Percentiles rank a stretch among this genome's conserved stretches.
Evolutionary conservation across 2,329 filamentous ascomycete species (phyloP).

Genomic region (Metarhizium anisopliae): DNA sequence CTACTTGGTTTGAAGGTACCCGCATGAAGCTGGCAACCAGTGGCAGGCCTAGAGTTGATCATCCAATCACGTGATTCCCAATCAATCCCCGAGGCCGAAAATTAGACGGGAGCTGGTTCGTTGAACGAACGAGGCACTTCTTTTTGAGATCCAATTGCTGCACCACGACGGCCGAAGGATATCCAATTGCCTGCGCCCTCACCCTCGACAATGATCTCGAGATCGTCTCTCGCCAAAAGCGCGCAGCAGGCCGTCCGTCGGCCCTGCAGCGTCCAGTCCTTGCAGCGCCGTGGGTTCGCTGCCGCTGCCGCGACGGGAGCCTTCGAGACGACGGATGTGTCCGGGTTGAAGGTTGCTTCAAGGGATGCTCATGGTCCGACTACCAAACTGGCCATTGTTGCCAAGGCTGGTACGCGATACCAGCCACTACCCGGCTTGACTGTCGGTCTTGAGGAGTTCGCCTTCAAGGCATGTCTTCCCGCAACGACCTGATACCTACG

Average conservation of each 20-base stretch:
- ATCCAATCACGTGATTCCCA: conserved; percentile 26
- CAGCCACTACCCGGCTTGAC: conserved; percentile 84
- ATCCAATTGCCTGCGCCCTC: conserved; percentile 48
- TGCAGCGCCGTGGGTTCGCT: conserved; percentile 46
- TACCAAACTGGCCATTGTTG: conserved; percentile 81
- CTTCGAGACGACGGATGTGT: conserved; percentile 79
- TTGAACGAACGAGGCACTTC: conserved; percentile 28
- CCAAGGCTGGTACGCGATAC: conserved; percentile 91
- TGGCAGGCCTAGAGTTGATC: not conserved
- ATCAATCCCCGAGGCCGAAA: conserved; percentile 27
- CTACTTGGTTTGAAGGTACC: not conserved
- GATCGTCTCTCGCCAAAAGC: conserved; percentile 50
- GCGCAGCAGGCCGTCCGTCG: conserved; percentile 49
- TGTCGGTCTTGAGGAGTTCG: conserved; percentile 86
- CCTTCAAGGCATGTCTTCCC: conserved; percentile 68
- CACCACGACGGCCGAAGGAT: conserved; percentile 31
- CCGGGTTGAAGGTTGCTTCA: conserved; percentile 86
- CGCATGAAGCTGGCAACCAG: not conserved
- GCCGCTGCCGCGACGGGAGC: conserved; percentile 60
- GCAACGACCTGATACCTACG: conserved; percentile 6
- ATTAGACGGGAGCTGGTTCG: conserved; percentile 34
- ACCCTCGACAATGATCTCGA: conserved; percentile 53
- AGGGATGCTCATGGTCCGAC: conserved; percentile 83
- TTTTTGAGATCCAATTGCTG: conserved; percentile 28
- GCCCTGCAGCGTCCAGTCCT: conserved; percentile 46